Percentiles rank a stretch among this genome's conserved stretches.
Conservation (phyloP, 371 early-diverging fungal genomes). For the Mucor mucedo region DNA sequence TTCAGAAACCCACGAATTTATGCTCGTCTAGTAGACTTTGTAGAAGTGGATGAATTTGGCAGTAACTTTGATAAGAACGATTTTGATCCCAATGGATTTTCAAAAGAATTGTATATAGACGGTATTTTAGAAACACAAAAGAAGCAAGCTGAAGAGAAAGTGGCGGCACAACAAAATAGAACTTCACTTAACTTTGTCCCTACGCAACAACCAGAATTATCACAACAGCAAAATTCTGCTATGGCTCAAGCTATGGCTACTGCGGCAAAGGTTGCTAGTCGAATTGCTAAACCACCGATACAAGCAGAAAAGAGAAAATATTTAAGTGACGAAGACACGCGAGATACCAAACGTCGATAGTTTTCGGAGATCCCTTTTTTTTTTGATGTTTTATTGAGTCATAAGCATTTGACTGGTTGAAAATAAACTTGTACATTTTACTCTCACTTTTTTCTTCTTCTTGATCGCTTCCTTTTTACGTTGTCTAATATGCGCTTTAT, state of each 20-base stretch:
- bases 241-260: constrained; percentile 51
- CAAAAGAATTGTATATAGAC: constrained; percentile 56
- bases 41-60: constrained; percentile 75
- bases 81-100: constrained; percentile 64
- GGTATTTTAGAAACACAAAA: constrained; percentile 53
- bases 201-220: constrained; percentile 1
- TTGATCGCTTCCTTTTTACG: background rate
- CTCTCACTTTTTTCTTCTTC: background rate
- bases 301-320: constrained; percentile 16
- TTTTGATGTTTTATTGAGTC: constrained; percentile 14
- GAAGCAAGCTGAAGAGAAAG: constrained; percentile 48
- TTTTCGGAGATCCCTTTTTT: background rate
- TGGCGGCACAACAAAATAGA: constrained; percentile 39
- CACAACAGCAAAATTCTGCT: constrained; percentile 30
- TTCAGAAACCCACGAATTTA: constrained; percentile 85
- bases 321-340: constrained; percentile 24
- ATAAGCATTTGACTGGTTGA: constrained; percentile 11
- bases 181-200: constrained; percentile 36
- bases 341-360: constrained; percentile 15
- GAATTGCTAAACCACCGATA: constrained; percentile 36
- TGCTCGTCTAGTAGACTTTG: constrained; percentile 76
- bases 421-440: background rate
- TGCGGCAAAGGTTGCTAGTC: constrained; percentile 46
- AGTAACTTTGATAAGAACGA: constrained; percentile 61
- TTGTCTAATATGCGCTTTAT: constrained; percentile 1